Conservation (phyloP, 1,284 basidiomycete genomes). For the Ustilago esculenta region DNA sequence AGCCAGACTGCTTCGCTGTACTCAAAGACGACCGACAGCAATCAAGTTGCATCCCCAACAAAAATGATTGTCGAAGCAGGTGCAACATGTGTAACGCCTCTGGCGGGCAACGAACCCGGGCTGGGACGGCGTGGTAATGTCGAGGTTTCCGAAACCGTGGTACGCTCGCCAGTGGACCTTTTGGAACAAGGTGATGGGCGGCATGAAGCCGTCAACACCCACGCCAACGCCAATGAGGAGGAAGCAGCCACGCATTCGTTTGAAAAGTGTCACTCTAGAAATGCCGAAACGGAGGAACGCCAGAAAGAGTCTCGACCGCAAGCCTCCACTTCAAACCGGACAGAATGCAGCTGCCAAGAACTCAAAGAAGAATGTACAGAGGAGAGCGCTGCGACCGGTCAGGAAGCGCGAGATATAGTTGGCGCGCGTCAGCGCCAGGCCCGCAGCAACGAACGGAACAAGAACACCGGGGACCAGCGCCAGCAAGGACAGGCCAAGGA, state of each 20-base stretch:
- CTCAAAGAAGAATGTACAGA: slow-evolving; percentile 7
- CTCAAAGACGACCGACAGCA: too few relatives aligned
- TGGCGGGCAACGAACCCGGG: neutral
- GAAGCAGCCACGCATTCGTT: too few relatives aligned
- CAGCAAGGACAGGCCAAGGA: slow-evolving; percentile 4
- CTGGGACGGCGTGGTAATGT: slow-evolving; percentile 10
- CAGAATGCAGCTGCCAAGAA: slow-evolving; percentile 1
- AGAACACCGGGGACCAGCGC: too few relatives aligned
- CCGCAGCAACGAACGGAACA: neutral
- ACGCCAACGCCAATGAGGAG: slow-evolving; percentile 14
- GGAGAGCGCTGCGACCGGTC: slow-evolving; percentile 6
- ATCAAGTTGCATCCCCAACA: neutral
- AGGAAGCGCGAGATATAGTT: slow-evolving; percentile 16
- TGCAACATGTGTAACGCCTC: neutral
- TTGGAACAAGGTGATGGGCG: neutral
- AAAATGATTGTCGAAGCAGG: neutral
- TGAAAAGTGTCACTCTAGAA: too few relatives aligned
- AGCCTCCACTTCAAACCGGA: neutral
- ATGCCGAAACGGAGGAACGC: neutral
- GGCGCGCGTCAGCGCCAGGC: slow-evolving; percentile 7
- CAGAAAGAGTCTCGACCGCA: neutral
- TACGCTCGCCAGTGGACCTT: neutral
- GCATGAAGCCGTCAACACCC: slow-evolving; percentile 10
- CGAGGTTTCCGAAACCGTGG: neutral
- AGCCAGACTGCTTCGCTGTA: too few relatives aligned